These are phyloP conservation scores for Amauroascus verrucosus DNA, from an alignment of 2,329 filamentous ascomycete genomes.

Conservation along the genomic window DNA sequence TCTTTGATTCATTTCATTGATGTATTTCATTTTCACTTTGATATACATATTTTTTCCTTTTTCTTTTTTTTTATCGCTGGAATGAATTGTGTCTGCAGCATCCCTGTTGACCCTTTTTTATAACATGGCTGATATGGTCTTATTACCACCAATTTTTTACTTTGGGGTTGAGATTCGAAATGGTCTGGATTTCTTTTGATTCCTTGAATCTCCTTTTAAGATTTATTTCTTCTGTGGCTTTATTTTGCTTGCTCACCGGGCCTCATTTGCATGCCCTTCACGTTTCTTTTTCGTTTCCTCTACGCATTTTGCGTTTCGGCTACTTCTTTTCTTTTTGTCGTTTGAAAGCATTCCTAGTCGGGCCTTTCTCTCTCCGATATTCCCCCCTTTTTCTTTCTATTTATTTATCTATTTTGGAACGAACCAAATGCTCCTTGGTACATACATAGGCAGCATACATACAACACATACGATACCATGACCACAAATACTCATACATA, in stretches of 20 bases:
- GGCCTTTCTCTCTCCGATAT: neutral
- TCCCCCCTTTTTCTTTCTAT: neutral
- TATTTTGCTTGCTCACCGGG: neutral
- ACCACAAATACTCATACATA: conserved; percentile 2
- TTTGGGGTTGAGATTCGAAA: neutral
- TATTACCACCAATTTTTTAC: neutral
- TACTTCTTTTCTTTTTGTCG: neutral
- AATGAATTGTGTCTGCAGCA: neutral
- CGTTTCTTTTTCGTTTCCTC: neutral
- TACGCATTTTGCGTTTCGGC: neutral
- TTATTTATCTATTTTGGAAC: neutral
- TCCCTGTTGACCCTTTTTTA: neutral
- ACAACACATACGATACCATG: conserved; percentile 3
- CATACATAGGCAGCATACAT: conserved; percentile 1
- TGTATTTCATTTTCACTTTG: neutral
- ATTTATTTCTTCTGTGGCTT: neutral
- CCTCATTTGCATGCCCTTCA: no score
- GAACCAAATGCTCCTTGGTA: neutral
- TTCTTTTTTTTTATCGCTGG: neutral
- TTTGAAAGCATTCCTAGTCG: neutral
- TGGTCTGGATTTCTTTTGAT: neutral
- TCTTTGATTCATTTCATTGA: neutral
- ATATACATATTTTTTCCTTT: no score
- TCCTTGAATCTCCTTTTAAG: neutral
- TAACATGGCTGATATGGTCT: neutral